A percentile compares a stretch with the other conserved stretches of the same genome.
Conservation (phyloP, 208 protist genomes). For the Trypanosoma vivax region DNA sequence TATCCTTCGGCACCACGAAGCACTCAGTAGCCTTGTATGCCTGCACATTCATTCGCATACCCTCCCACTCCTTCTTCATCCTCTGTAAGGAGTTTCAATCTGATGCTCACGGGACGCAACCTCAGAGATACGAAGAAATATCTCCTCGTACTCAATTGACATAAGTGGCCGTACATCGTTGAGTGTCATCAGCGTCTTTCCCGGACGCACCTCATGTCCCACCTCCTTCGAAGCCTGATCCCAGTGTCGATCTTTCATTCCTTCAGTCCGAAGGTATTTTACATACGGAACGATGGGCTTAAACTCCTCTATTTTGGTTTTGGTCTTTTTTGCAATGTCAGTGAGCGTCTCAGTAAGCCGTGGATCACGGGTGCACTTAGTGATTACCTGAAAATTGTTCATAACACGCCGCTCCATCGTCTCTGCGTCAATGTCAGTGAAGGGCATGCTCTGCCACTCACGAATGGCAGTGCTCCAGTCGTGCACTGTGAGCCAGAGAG, state of each 20-base stretch:
- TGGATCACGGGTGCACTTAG: conserved; percentile 70
- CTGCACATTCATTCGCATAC: conserved; percentile 77
- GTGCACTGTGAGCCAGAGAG: conserved; percentile 92
- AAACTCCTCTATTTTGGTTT: conserved; percentile 92
- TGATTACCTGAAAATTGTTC: conserved; percentile 75
- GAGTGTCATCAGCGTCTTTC: conserved; percentile 84
- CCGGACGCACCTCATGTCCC: conserved; percentile 84
- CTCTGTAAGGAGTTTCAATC: conserved; percentile 91
- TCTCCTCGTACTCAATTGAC: conserved; percentile 77
- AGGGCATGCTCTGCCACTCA: conserved; percentile 79
- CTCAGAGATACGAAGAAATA: conserved; percentile 88
- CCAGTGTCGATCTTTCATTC: conserved; percentile 96
- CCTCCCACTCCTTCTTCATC: conserved; percentile 93
- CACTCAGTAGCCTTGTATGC: conserved; percentile 90
- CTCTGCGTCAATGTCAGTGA: conserved; percentile 84
- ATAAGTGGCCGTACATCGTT: conserved; percentile 71
- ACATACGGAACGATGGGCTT: conserved; percentile 93
- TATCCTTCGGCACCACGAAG: conserved; percentile 86
- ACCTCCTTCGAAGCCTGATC: conserved; percentile 89
- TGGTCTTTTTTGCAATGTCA: conserved; percentile 84
- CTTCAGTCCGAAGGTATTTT: conserved; percentile 91
- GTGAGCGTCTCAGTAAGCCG: conserved; percentile 78
- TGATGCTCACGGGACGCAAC: conserved; percentile 93
- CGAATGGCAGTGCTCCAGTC: conserved; percentile 78
- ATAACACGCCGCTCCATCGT: conserved; percentile 86